Evolutionary conservation across 176 grass and related monocot species (phyloP).

Genomic region (Luzula sylvatica): DNA sequence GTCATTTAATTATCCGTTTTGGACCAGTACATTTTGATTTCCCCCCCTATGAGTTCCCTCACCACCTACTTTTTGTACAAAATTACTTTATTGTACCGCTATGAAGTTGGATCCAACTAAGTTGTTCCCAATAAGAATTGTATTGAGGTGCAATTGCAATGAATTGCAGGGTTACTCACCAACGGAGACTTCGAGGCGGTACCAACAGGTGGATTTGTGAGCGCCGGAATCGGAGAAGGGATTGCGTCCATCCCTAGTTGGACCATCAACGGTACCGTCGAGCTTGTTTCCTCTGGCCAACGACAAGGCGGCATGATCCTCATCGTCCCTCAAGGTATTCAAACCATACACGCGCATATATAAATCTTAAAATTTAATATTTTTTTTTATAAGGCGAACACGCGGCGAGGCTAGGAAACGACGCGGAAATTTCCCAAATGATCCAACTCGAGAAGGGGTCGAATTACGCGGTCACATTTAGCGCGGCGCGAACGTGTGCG

Average conservation of each 20-base stretch:
- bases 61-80: too few species aligned
- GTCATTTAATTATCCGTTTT: background rate
- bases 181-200: conserved; percentile 85
- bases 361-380: too few species aligned
- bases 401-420: conserved; percentile 78
- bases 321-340: conserved; percentile 92
- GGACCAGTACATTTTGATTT: too few species aligned
- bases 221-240: conserved; percentile 48
- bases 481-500: conserved; percentile 84
- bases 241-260: conserved; percentile 55
- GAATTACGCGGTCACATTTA: conserved; percentile 79
- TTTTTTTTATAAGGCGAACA: conserved; percentile 57
- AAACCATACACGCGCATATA: too few species aligned
- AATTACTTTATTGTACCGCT: too few species aligned
- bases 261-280: conserved; percentile 90
- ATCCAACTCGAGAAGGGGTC: conserved; percentile 79
- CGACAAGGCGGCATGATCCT: conserved; percentile 97
- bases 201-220: conserved; percentile 57
- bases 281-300: conserved; percentile 79
- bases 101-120: too few species aligned
- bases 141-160: background rate
- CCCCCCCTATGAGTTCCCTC: too few species aligned
- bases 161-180: conserved; percentile 56
- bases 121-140: background rate
- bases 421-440: conserved; percentile 60